phyloP scores from a whole-genome alignment of 768 basidiomycete genomes.

The Hypholoma sublateritium region DNA sequence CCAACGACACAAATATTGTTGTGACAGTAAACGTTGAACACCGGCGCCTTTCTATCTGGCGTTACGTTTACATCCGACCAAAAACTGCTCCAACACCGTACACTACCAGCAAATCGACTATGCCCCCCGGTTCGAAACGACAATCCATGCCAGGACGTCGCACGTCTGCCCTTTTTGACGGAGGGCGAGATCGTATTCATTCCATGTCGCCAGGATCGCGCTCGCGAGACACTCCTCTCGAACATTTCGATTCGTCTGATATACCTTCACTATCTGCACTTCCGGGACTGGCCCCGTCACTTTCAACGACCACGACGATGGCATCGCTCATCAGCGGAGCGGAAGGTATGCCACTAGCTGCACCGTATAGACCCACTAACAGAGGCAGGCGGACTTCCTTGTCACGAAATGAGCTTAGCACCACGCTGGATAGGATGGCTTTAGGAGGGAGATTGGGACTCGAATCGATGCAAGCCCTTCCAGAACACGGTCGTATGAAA shows the following conservation, averaged over 20 bases:
- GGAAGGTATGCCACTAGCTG: slow-evolving; percentile 7
- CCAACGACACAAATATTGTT: slow-evolving; percentile 48
- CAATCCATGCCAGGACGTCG: slow-evolving; percentile 40
- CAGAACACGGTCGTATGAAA: slow-evolving; percentile 66
- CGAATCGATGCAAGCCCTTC: slow-evolving; percentile 38
- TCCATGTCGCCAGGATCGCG: slow-evolving; percentile 37
- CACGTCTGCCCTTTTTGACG: slow-evolving; percentile 38
- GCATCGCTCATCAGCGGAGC: slow-evolving; percentile 42
- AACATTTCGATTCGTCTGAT: slow-evolving; percentile 37
- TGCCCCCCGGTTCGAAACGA: slow-evolving; percentile 32
- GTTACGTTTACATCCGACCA: slow-evolving; percentile 66
- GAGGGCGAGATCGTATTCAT: slow-evolving; percentile 30
- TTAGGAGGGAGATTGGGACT: slow-evolving; percentile 50
- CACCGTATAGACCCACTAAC: slow-evolving; percentile 27
- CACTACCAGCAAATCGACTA: slow-evolving; percentile 16
- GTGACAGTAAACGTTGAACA: slow-evolving; percentile 60
- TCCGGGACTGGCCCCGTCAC: slow-evolving; percentile 51
- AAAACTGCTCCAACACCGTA: slow-evolving; percentile 50
- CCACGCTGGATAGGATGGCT: slow-evolving; percentile 69
- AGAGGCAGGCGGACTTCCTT: slow-evolving; percentile 44
- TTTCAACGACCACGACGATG: slow-evolving; percentile 54
- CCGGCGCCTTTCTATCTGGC: slow-evolving; percentile 63
- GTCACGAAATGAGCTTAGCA: slow-evolving; percentile 54
- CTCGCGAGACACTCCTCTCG: slow-evolving; percentile 34
- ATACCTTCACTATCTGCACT: slow-evolving; percentile 46